phyloP scores from a whole-genome alignment of 2,329 filamentous ascomycete species.

The Talaromyces sp. region DNA sequence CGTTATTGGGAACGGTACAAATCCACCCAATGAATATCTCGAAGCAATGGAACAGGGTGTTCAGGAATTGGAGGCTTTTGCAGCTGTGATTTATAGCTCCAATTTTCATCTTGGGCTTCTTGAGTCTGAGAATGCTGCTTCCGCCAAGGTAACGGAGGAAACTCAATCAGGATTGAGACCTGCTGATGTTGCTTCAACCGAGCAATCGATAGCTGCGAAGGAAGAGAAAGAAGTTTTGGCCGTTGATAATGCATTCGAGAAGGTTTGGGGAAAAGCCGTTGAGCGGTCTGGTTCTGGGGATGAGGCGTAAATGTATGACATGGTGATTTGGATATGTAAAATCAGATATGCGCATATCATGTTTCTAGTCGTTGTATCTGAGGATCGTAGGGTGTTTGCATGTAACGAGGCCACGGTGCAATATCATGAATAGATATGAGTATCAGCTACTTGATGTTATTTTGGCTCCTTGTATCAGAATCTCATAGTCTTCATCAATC shows the following conservation, averaged over 20 bases:
- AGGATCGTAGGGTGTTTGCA: neutral
- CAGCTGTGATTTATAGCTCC: constrained; percentile 49
- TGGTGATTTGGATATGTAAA: neutral
- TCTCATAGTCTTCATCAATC: neutral
- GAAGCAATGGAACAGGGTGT: constrained; percentile 45
- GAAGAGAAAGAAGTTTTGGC: constrained; percentile 1
- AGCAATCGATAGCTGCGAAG: constrained; percentile 5
- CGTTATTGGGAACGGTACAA: constrained; percentile 70
- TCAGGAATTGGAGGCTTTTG: constrained; percentile 48
- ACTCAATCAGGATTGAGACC: constrained; percentile 23
- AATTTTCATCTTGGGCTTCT: constrained; percentile 42
- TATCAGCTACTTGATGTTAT: neutral
- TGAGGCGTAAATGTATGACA: constrained; percentile 10
- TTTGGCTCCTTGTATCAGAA: neutral
- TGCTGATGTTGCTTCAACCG: constrained; percentile 8
- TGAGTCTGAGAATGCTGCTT: constrained; percentile 21
- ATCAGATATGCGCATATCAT: neutral
- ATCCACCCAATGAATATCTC: constrained; percentile 46
- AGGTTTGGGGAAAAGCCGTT: constrained; percentile 38
- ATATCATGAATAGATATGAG: neutral
- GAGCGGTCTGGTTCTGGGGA: constrained; percentile 18
- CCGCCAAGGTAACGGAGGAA: constrained; percentile 16
- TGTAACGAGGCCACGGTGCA: neutral
- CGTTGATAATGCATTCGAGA: constrained; percentile 32
- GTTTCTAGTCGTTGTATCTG: neutral